A percentile compares a stretch with the other conserved stretches of the same genome.
Evolutionary conservation across 164 flowering plant species (phyloP).

Genomic region (Magnolia sinica): DNA sequence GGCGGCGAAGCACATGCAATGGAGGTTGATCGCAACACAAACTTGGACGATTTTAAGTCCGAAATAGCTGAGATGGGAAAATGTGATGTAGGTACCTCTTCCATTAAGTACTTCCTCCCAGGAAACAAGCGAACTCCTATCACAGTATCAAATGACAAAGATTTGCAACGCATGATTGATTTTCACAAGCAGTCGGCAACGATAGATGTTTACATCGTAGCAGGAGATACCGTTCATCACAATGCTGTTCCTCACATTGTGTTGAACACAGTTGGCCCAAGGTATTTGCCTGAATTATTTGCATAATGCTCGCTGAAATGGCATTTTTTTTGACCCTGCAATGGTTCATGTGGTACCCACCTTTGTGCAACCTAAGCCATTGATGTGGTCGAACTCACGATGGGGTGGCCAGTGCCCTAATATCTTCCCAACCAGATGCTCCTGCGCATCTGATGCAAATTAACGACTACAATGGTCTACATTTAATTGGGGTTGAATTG

Average conservation of each 20-base stretch:
- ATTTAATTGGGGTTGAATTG: neutral
- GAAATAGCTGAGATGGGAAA: slow-evolving; percentile 65
- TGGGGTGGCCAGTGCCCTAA: neutral
- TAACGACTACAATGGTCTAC: neutral
- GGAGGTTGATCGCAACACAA: slow-evolving; percentile 48
- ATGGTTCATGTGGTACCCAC: neutral
- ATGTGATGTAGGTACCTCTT: slow-evolving; percentile 32
- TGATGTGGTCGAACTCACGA: neutral
- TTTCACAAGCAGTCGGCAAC: slow-evolving; percentile 54
- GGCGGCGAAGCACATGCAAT: slow-evolving; percentile 82
- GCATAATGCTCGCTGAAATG: neutral
- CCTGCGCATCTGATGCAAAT: neutral
- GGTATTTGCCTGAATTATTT: slow-evolving; percentile 32
- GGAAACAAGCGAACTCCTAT: slow-evolving; percentile 65
- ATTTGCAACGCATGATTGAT: slow-evolving; percentile 63
- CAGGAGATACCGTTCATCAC: slow-evolving; percentile 37
- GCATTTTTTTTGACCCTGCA: neutral
- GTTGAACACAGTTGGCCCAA: slow-evolving; percentile 21
- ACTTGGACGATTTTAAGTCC: slow-evolving; percentile 52
- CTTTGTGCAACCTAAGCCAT: neutral
- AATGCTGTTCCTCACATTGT: slow-evolving; percentile 11
- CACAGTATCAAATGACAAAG: slow-evolving; percentile 53
- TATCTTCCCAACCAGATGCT: neutral
- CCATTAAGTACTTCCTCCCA: slow-evolving; percentile 77
- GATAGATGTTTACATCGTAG: slow-evolving; percentile 53